Conservation (phyloP, 2,329 filamentous ascomycete genomes). For the Beauveria brongniartii region DNA sequence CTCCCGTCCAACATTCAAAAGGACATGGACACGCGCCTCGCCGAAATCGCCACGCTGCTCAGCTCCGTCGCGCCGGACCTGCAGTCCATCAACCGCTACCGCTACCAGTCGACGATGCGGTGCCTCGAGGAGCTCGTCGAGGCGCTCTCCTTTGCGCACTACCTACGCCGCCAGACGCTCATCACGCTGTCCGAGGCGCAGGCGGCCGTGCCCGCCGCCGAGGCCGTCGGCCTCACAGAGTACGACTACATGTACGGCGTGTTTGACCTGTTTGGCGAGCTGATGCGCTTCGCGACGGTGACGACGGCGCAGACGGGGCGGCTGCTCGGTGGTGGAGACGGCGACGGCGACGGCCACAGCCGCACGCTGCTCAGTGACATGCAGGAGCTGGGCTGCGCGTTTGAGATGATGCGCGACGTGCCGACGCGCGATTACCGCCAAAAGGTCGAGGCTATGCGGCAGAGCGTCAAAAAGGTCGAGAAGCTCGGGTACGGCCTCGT, state of each 20-base stretch:
- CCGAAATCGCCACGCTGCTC: constrained; percentile 64
- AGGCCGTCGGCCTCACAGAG: constrained; percentile 54
- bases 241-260: constrained; percentile 87
- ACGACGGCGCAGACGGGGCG: constrained; percentile 67
- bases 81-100: constrained; percentile 68
- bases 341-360: constrained; percentile 13
- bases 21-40: constrained; percentile 61
- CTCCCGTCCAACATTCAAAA: constrained; percentile 62
- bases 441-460: constrained; percentile 81
- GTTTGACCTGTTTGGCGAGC: constrained; percentile 88
- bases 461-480: constrained; percentile 91
- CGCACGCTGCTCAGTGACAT: constrained; percentile 72
- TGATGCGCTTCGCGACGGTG: constrained; percentile 95
- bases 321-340: constrained; percentile 27
- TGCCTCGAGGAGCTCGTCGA: constrained; percentile 94
- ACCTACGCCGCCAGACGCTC: constrained; percentile 68
- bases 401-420: constrained; percentile 64
- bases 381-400: constrained; percentile 64
- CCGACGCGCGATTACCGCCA: constrained; percentile 53
- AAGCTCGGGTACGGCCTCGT: constrained; percentile 78
- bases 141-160: constrained; percentile 80
- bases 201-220: constrained; percentile 35
- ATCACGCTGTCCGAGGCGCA: constrained; percentile 59
- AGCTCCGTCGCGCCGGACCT: constrained; percentile 62
- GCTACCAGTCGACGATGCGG: constrained; percentile 72